A percentile compares a stretch with the other conserved stretches of the same genome.
Conservation (phyloP, 2,329 filamentous ascomycete genomes). For the Neofusicoccum laricinum region DNA sequence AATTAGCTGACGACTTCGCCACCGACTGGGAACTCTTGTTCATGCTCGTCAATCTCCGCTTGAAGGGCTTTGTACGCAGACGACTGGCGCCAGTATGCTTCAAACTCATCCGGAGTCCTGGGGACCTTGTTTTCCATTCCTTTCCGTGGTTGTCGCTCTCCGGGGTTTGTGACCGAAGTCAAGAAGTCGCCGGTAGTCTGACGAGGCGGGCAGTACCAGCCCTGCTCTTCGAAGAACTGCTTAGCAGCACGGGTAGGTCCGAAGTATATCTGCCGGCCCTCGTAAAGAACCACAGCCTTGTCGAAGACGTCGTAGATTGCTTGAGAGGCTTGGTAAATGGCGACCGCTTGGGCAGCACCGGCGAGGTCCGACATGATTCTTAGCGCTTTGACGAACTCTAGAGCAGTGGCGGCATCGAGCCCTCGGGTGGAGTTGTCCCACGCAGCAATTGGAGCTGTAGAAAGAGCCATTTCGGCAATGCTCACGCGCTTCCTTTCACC, state of each 20-base stretch:
- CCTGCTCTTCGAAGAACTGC: constrained; percentile 65
- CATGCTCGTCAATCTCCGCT: constrained; percentile 52
- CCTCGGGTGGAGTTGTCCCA: constrained; percentile 48
- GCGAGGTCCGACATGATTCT: constrained; percentile 49
- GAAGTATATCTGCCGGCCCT: constrained; percentile 75
- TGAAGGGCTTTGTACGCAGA: constrained; percentile 42
- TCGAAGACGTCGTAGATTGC: constrained; percentile 64
- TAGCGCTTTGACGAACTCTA: constrained; percentile 57
- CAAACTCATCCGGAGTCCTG: constrained; percentile 49
- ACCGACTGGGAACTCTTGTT: constrained; percentile 44
- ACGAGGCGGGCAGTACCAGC: constrained; percentile 64
- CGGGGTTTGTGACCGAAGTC: constrained; percentile 63
- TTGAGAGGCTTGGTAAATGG: constrained; percentile 54
- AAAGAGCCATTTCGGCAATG: constrained; percentile 54
- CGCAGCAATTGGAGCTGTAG: constrained; percentile 37
- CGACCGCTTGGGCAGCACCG: constrained; percentile 52
- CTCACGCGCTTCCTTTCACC: constrained; percentile 61
- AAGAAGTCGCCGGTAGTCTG: constrained; percentile 74
- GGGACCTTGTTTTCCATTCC: constrained; percentile 46
- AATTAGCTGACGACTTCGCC: constrained; percentile 24
- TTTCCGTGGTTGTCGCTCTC: constrained; percentile 40
- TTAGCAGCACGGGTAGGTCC: constrained; percentile 61
- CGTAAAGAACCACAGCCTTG: constrained; percentile 71
- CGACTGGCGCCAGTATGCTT: constrained; percentile 51
- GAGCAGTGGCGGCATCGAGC: constrained; percentile 45